phyloP scores from a whole-genome alignment of 202 grass and related monocot species.

The Alloteropsis angusta region DNA sequence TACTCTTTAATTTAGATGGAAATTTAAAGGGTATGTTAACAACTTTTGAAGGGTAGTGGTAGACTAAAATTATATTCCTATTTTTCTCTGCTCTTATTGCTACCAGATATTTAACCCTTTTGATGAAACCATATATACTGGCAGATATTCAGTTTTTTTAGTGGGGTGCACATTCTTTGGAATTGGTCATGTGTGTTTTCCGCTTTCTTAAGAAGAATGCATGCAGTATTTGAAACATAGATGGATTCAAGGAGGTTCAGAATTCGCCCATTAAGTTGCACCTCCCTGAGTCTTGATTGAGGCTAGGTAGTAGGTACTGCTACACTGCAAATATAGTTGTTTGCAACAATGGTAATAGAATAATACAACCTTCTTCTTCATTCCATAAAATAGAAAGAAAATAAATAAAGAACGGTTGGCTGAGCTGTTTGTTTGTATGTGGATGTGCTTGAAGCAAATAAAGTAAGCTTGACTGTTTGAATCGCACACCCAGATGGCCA shows the following conservation, averaged over 20 bases:
- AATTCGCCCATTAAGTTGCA: not conserved
- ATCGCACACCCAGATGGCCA: conserved; percentile 9
- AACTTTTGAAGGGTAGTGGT: not conserved
- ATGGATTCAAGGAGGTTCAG: not conserved
- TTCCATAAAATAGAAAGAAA: not conserved
- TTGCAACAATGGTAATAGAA: not conserved
- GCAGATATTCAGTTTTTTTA: not conserved
- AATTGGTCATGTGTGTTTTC: not conserved
- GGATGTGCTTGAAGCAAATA: not conserved
- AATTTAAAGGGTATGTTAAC: not conserved
- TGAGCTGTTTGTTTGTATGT: not conserved
- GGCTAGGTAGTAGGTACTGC: not conserved
- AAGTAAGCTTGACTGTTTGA: conserved; percentile 13
- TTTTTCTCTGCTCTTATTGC: not conserved
- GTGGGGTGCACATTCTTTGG: not conserved
- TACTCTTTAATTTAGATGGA: not conserved
- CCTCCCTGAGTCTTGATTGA: not conserved
- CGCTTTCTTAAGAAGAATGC: not conserved
- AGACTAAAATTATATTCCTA: not conserved
- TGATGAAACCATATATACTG: not conserved
- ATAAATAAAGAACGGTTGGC: not conserved
- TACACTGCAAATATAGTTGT: not conserved
- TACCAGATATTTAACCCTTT: not conserved
- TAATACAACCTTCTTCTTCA: not conserved
- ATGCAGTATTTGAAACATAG: not conserved